Evolutionary conservation across 768 basidiomycete genomes (phyloP).

Genomic region (Cystobasidium tubakii): DNA sequence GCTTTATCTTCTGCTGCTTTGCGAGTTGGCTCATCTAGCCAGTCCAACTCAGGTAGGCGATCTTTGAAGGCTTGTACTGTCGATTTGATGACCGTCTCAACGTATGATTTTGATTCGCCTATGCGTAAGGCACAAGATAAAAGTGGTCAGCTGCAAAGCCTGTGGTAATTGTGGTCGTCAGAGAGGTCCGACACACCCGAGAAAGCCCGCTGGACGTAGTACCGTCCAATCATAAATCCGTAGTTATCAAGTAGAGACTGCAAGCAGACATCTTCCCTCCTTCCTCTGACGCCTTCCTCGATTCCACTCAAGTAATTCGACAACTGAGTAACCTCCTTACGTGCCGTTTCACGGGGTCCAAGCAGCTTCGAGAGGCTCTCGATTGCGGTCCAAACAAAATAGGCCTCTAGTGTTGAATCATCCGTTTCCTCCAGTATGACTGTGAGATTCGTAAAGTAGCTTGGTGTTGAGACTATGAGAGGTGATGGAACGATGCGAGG

Average conservation of each 20-base stretch:
- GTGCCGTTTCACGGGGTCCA: conserved; percentile 67
- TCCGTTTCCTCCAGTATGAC: conserved; percentile 64
- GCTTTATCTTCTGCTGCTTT: conserved; percentile 62
- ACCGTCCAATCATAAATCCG: conserved; percentile 80
- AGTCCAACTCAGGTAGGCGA: conserved; percentile 66
- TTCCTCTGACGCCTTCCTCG: conserved; percentile 75
- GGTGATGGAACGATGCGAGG: conserved; percentile 67
- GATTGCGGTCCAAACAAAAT: conserved; percentile 78
- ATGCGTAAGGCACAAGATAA: too few species aligned
- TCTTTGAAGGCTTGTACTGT: conserved; percentile 76
- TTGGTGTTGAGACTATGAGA: conserved; percentile 75
- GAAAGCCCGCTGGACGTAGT: conserved; percentile 80
- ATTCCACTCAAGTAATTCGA: conserved; percentile 71
- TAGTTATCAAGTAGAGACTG: conserved; percentile 63
- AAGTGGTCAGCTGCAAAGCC: too few species aligned
- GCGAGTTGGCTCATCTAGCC: conserved; percentile 86
- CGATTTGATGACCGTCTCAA: conserved; percentile 70
- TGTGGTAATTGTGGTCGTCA: too few species aligned
- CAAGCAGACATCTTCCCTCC: conserved; percentile 78
- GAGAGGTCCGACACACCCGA: conserved; percentile 44
- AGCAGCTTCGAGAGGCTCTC: conserved; percentile 53
- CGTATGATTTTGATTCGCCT: conserved; percentile 70
- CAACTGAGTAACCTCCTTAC: conserved; percentile 67
- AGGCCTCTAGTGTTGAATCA: conserved; percentile 71
- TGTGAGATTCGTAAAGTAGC: conserved; percentile 65